Conservation (phyloP, 257 asterid genomes). For the Voacanga thouarsii region DNA sequence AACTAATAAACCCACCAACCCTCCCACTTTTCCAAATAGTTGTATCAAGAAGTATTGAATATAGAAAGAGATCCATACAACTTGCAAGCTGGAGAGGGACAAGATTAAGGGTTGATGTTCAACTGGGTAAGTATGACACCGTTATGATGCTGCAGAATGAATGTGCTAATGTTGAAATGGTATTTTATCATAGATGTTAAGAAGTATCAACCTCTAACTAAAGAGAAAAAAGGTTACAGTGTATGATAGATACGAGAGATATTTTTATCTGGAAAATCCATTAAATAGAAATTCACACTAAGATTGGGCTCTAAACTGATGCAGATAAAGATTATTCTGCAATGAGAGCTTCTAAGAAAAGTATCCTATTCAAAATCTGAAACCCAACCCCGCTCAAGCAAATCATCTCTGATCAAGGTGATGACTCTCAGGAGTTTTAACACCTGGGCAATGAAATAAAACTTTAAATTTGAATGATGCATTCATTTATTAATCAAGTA, state of each 20-base stretch:
- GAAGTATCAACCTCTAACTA: not conserved
- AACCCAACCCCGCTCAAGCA: not conserved
- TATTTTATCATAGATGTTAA: not conserved
- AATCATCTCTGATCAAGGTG: not conserved
- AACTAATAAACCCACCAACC: not conserved
- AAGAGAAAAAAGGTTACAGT: not conserved
- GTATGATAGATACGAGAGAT: not conserved
- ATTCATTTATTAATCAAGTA: not conserved
- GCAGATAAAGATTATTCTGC: not conserved
- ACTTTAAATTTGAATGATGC: not conserved
- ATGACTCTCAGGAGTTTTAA: conserved; percentile 3
- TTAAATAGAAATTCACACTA: not conserved
- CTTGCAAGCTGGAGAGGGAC: not conserved
- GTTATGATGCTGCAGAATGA: not conserved
- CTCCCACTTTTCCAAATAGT: not conserved
- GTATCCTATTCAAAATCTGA: not conserved
- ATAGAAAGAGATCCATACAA: not conserved
- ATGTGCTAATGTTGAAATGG: not conserved
- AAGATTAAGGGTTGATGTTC: not conserved
- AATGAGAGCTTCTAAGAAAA: not conserved
- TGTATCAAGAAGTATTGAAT: not conserved
- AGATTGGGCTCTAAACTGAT: not conserved
- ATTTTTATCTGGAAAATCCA: not conserved
- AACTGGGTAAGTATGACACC: not conserved
- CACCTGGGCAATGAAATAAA: not conserved